Evolutionary conservation across 257 asterid genomes (phyloP).

Genomic region (Prunella vulgaris): DNA sequence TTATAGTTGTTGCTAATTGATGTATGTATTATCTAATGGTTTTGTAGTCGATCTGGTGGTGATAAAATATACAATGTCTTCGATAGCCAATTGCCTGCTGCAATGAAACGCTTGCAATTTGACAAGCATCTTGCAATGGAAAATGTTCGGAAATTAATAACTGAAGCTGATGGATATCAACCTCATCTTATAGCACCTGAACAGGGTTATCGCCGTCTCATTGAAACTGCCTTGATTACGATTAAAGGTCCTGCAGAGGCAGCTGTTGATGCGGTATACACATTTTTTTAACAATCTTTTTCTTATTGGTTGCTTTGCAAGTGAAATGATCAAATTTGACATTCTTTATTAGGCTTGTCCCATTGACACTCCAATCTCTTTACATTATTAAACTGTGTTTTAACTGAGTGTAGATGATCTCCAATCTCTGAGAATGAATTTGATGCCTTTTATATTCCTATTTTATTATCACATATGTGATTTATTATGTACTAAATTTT

Average conservation of each 20-base stretch:
- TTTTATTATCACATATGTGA: not conserved
- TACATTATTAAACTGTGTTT: not conserved
- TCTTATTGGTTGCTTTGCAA: conserved; percentile 3
- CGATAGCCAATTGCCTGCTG: conserved; percentile 73
- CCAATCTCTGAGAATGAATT: not conserved
- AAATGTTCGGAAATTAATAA: conserved; percentile 58
- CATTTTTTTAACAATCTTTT: not conserved
- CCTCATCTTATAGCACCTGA: conserved; percentile 86
- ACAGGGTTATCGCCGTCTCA: conserved; percentile 75
- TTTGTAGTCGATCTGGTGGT: conserved; percentile 75
- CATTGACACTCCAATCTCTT: not conserved
- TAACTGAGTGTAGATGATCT: not conserved
- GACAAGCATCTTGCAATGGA: conserved; percentile 79
- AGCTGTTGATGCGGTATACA: conserved; percentile 68
- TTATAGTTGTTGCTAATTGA: not conserved
- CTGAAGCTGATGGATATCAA: conserved; percentile 83
- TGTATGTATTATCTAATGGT: conserved; percentile 8
- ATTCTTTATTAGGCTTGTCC: not conserved
- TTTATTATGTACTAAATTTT: not conserved
- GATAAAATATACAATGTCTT: conserved; percentile 66
- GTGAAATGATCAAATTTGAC: not conserved
- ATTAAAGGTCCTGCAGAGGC: conserved; percentile 79
- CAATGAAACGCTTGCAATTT: conserved; percentile 69
- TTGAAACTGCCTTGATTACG: conserved; percentile 58
- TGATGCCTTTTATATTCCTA: not conserved